Evolutionary conservation across 305 asterid genomes (phyloP).

Genomic region (Rubia tinctorum): DNA sequence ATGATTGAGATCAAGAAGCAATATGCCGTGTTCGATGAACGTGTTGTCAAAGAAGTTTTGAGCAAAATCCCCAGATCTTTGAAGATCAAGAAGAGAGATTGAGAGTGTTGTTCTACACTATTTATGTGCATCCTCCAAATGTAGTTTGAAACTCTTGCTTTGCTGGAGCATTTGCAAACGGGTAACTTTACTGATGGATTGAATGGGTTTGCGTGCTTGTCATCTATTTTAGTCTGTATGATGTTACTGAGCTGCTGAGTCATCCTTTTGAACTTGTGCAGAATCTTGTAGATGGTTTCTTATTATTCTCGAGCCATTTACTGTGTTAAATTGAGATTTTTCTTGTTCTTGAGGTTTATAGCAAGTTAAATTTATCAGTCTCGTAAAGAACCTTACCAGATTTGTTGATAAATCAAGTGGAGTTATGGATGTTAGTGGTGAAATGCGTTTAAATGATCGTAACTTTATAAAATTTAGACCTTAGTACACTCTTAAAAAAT

Average conservation of each 20-base stretch:
- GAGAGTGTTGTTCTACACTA: not conserved
- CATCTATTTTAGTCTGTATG: too few species aligned
- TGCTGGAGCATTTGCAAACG: constrained; percentile 1
- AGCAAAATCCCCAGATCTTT: constrained; percentile 63
- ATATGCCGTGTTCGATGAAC: constrained; percentile 61
- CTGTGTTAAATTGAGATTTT: not conserved
- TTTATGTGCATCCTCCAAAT: not conserved
- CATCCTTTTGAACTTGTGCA: not conserved
- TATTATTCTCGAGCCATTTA: not conserved
- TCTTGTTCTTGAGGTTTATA: not conserved
- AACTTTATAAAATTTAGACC: too few species aligned
- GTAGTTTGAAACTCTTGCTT: constrained; percentile 12
- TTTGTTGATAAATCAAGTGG: too few species aligned
- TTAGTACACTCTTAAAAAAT: too few species aligned
- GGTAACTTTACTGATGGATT: not conserved
- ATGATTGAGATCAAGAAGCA: constrained; percentile 61
- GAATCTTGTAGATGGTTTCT: not conserved
- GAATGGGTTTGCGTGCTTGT: too few species aligned
- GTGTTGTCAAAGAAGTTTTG: constrained; percentile 61
- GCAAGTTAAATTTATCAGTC: too few species aligned
- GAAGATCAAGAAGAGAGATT: constrained; percentile 58
- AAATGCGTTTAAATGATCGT: too few species aligned
- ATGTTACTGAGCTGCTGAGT: not conserved
- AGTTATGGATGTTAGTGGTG: too few species aligned
- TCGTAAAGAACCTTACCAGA: too few species aligned